Evolutionary conservation across 176 grass and related monocot genomes (phyloP).

Genomic region (Hsuehochloa calcarea): DNA sequence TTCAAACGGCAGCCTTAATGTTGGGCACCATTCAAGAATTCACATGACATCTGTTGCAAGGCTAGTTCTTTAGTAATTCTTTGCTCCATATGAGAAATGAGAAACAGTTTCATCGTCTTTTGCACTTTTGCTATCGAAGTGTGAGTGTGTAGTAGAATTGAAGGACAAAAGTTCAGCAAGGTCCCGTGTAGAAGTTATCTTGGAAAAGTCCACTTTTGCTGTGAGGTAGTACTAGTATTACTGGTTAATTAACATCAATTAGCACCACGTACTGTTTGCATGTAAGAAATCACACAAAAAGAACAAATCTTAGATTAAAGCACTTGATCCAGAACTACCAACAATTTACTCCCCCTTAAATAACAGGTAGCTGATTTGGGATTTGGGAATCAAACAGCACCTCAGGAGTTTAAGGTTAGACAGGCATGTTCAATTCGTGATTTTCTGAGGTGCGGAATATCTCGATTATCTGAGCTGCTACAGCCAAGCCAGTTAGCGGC

Average conservation of each 20-base stretch:
- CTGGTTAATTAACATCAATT: conserved; percentile 18
- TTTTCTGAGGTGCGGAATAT: background rate
- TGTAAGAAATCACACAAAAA: background rate
- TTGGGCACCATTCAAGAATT: conserved; percentile 20
- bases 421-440: background rate
- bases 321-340: conserved; percentile 11
- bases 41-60: conserved; percentile 32
- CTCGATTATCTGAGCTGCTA: background rate
- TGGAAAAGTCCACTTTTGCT: conserved; percentile 3
- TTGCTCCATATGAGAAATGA: conserved; percentile 19
- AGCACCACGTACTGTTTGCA: background rate
- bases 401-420: background rate
- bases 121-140: conserved; percentile 25
- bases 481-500: background rate
- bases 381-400: background rate
- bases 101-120: background rate
- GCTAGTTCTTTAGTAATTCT: background rate
- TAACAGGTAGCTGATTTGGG: background rate
- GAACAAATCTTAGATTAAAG: conserved; percentile 23
- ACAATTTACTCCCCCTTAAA: background rate
- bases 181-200: background rate
- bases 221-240: background rate
- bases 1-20: conserved; percentile 27
- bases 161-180: conserved; percentile 24
- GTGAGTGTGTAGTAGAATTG: background rate